These are phyloP conservation scores for Pisolithus tinctorius DNA, from an alignment of 768 basidiomycete genomes.

Conservation along the genomic window DNA sequence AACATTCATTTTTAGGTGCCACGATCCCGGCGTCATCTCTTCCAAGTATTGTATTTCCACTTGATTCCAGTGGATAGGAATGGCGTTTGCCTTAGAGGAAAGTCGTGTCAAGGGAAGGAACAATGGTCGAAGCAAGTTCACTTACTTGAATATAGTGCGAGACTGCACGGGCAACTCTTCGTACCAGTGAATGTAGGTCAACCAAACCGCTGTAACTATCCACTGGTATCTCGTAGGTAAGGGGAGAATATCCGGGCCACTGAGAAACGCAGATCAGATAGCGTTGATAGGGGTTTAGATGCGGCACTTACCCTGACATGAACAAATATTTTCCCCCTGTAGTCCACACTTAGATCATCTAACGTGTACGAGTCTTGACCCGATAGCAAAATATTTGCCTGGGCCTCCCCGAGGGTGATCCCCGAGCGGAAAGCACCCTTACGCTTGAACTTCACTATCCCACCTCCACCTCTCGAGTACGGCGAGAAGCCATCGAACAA, in stretches of 20 bases:
- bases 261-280: slow-evolving; percentile 17
- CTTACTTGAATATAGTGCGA: slow-evolving; percentile 68
- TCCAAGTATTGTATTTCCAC: slow-evolving; percentile 67
- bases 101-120: slow-evolving; percentile 6
- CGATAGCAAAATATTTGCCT: slow-evolving; percentile 54
- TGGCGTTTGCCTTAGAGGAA: slow-evolving; percentile 49
- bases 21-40: slow-evolving; percentile 59
- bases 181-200: slow-evolving; percentile 58
- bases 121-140: slow-evolving; percentile 3
- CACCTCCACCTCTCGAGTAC: slow-evolving; percentile 27
- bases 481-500: slow-evolving; percentile 39
- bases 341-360: slow-evolving; percentile 61
- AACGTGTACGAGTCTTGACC: slow-evolving; percentile 56
- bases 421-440: slow-evolving; percentile 62
- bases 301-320: slow-evolving; percentile 48
- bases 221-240: slow-evolving; percentile 71
- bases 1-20: slow-evolving; percentile 57
- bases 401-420: slow-evolving; percentile 62
- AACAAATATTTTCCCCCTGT: slow-evolving; percentile 50
- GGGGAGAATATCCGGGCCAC: slow-evolving; percentile 66
- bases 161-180: slow-evolving; percentile 64
- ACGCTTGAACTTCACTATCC: slow-evolving; percentile 65
- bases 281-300: neutral
- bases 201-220: slow-evolving; percentile 61
- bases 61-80: slow-evolving; percentile 63